These are phyloP conservation scores for Exophiala phaeomuriformis DNA, from an alignment of 2,329 filamentous ascomycete genomes.

Conservation along the genomic window DNA sequence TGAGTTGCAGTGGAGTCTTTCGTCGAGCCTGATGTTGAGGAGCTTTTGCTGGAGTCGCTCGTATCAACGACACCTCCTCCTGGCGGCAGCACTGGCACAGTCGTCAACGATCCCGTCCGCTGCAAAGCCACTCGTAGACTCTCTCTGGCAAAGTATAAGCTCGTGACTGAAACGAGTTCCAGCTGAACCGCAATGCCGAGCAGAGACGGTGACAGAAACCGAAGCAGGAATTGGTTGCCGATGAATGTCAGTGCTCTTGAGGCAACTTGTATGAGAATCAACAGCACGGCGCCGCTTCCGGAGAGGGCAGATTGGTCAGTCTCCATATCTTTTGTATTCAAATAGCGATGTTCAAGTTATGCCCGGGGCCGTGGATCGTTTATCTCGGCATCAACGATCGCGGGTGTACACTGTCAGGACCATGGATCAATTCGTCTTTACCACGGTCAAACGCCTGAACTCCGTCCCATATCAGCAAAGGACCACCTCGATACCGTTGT, in stretches of 20 bases:
- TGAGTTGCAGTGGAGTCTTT: constrained; percentile 21
- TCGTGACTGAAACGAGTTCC: constrained; percentile 84
- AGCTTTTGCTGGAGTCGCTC: neutral
- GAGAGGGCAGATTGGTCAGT: neutral
- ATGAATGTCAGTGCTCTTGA: constrained; percentile 86
- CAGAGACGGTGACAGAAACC: constrained; percentile 75
- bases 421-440: no score
- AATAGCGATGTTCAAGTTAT: neutral
- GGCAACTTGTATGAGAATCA: constrained; percentile 78
- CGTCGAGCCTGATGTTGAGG: neutral
- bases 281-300: constrained; percentile 55
- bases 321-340: neutral
- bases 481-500: no score
- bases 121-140: constrained; percentile 87
- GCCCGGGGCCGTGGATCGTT: no score
- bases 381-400: no score
- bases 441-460: no score
- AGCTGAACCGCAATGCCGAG: constrained; percentile 83
- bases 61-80: constrained; percentile 49
- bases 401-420: no score
- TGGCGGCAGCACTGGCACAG: constrained; percentile 40
- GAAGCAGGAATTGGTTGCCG: constrained; percentile 84
- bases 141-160: constrained; percentile 92
- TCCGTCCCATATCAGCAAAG: no score
- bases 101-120: constrained; percentile 49